Base-by-base conservation (phyloP, 768 basidiomycete genomes). In the Mycena maculata region DNA sequence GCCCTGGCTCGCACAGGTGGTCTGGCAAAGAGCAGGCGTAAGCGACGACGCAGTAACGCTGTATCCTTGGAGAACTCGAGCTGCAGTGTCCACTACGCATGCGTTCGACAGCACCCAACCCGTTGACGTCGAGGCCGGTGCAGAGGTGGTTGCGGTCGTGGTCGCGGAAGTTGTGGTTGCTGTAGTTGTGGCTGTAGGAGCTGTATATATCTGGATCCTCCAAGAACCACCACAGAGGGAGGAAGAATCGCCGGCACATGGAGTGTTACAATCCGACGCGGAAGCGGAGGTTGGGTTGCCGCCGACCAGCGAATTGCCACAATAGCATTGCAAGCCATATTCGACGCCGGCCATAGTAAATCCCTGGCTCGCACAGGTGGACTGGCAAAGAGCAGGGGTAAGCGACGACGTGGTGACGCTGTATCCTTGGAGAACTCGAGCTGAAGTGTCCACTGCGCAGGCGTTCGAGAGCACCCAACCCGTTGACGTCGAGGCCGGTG, bases 301-400 rank as follows among this genome's bases (percentile, higher is more conserved):
- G 2, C 49, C 42, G 18, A 36, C 1, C 2, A 55, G 9, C 11
- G 64, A 2, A 28, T 49, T 65, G 13, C 15, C 54, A 71, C 79
- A 80, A 71, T 75, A 78, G 68, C 79, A 79, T 63, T 80, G 75
- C 31, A 60, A 52, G 57, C 74, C 69, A 70, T 73, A 78, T 70
- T 80, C 76, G 44, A 78, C 47, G 31, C 78, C 80, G 28, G 79
- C 80, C 63, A n/a, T n/a, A n/a, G n/a, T n/a, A n/a, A n/a, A n/a
- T n/a, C n/a, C n/a, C n/a, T n/a, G n/a, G n/a, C n/a, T 38, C 1
- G 69, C 57, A 69, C 82, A 83, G 20, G 71, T 72, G 41, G 72
- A 33, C 41, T 76, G 66, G 65, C 81, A 82, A 0, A 36, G 48
- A 23, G 71, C 70, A 45, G 68, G 69, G n/a, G 78, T 81, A 76